These are phyloP conservation scores for Fusarium sp. DNA, from an alignment of 2,329 filamentous ascomycete species.

Conservation along the genomic window DNA sequence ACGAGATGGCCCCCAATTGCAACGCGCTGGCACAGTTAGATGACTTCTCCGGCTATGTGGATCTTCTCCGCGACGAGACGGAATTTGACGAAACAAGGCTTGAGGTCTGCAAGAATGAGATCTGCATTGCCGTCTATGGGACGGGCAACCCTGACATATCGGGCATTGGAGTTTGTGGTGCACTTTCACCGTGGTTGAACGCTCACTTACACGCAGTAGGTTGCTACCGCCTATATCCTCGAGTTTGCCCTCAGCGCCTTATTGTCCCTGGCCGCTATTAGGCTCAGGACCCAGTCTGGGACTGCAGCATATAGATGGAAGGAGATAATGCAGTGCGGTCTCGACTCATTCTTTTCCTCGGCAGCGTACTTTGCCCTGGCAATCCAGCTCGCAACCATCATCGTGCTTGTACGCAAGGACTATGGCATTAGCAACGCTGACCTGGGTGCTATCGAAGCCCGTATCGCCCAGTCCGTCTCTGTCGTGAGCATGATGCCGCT, in stretches of 20 bases:
- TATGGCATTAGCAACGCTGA: slow-evolving; percentile 36
- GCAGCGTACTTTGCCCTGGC: slow-evolving; percentile 39
- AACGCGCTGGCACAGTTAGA: slow-evolving; percentile 4
- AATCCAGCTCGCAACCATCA: slow-evolving; percentile 36
- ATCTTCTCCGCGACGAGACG: slow-evolving; percentile 3
- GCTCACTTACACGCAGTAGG: slow-evolving; percentile 13
- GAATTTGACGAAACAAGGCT: slow-evolving; percentile 4
- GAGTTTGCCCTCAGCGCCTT: slow-evolving; percentile 10
- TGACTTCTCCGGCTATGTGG: slow-evolving; percentile 22
- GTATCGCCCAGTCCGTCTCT: slow-evolving; percentile 32
- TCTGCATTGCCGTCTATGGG: slow-evolving; percentile 34
- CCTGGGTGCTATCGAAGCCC: slow-evolving; percentile 39
- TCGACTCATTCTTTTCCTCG: slow-evolving; percentile 32
- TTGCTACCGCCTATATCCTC: slow-evolving; percentile 23
- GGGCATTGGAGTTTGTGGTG: slow-evolving; percentile 34
- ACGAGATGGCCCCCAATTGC: slow-evolving; percentile 5
- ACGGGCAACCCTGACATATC: slow-evolving; percentile 39
- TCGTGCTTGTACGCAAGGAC: slow-evolving; percentile 39
- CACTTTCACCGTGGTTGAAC: neutral
- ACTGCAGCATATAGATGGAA: neutral
- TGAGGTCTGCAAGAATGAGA: slow-evolving; percentile 15
- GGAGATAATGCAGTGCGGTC: neutral
- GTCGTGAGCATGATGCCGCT: slow-evolving; percentile 41
- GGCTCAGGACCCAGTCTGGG: neutral
- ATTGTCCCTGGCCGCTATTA: slow-evolving; percentile 8